Conservation (phyloP, 75 land plant genomes). For the Sequoiadendron giganteum region DNA sequence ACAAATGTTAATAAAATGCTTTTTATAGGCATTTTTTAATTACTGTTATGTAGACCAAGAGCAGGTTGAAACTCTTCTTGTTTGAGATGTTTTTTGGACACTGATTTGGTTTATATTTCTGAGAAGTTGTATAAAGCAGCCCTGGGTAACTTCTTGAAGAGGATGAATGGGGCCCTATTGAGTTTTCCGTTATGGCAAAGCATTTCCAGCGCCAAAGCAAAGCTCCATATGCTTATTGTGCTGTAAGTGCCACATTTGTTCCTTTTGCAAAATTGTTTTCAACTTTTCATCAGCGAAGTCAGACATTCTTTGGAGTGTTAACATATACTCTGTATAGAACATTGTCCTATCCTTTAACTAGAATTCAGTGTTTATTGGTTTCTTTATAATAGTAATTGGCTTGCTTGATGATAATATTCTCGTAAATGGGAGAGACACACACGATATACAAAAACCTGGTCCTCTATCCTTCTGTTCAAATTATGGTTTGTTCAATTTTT, state of each 20-base stretch:
- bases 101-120: slow-evolving; percentile 3
- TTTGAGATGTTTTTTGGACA: background rate
- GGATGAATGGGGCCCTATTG: slow-evolving; percentile 91
- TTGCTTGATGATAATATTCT: background rate
- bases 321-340: background rate
- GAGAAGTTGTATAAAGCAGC: slow-evolving; percentile 77
- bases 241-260: slow-evolving; percentile 53
- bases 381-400: background rate
- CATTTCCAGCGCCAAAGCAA: slow-evolving; percentile 90
- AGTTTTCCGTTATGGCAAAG: slow-evolving; percentile 76
- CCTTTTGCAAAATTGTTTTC: background rate
- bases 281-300: background rate
- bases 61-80: background rate
- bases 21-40: background rate
- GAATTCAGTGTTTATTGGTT: background rate
- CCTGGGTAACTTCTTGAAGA: slow-evolving; percentile 67
- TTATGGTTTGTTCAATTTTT: background rate
- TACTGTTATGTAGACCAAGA: background rate
- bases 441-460: background rate
- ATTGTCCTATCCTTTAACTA: background rate
- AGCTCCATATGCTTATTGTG: slow-evolving; percentile 78
- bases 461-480: background rate
- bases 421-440: background rate
- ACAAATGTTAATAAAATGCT: slow-evolving; percentile 44
- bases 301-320: background rate